Conservation (phyloP, 2,329 filamentous ascomycete species). For the Monilinia vaccinii-corymbosi region DNA sequence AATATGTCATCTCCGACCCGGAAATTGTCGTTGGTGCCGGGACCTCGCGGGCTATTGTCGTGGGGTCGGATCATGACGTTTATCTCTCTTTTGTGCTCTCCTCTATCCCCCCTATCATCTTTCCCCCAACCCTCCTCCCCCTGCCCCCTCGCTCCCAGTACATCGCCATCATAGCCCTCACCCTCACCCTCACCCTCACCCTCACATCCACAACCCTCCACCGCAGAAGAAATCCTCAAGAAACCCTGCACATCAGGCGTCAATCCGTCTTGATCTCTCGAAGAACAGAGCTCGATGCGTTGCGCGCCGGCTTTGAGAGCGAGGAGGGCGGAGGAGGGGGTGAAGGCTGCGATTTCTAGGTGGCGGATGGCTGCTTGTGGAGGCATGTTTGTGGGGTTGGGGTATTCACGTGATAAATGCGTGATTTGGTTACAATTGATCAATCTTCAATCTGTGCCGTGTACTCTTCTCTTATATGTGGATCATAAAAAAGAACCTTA, state of each 20-base stretch:
- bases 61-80: slow-evolving; percentile 45
- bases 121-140: not conserved
- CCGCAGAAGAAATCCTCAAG: not conserved
- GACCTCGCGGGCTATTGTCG: not conserved
- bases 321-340: slow-evolving; percentile 32
- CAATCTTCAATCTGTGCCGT: too few relatives aligned
- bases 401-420: too few relatives aligned
- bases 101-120: not conserved
- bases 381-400: not conserved
- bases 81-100: not conserved
- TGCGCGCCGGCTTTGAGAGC: slow-evolving; percentile 37
- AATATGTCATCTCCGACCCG: not conserved
- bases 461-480: too few relatives aligned
- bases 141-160: not conserved
- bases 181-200: slow-evolving; percentile 8
- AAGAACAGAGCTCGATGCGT: slow-evolving; percentile 42
- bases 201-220: slow-evolving; percentile 8
- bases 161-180: not conserved
- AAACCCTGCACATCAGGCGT: slow-evolving; percentile 30
- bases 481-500: too few relatives aligned
- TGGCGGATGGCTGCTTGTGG: not conserved
- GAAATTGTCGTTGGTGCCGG: not conserved
- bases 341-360: slow-evolving; percentile 43
- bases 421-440: too few relatives aligned
- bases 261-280: slow-evolving; percentile 34